A percentile compares a stretch with the other conserved stretches of the same genome.
Evolutionary conservation across 441 rosid genomes (phyloP).

Genomic region (Corymbia calophylla): DNA sequence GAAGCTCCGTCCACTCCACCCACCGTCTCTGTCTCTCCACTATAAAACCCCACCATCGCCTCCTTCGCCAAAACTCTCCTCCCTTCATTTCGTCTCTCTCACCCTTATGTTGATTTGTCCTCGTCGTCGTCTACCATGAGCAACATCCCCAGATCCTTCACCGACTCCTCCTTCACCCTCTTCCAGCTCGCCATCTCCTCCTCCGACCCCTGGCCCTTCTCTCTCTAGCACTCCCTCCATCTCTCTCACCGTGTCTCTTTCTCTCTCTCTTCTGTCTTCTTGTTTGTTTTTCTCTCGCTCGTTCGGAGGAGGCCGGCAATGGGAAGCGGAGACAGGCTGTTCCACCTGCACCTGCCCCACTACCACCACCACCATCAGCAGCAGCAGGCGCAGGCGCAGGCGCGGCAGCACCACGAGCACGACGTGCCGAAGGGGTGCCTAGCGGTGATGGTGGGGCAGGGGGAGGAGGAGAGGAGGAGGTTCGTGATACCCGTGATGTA

Average conservation of each 20-base stretch:
- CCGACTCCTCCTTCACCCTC: slow-evolving; percentile 62
- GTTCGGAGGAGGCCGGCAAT: background rate
- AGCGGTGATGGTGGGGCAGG: slow-evolving; percentile 82
- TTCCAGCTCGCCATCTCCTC: slow-evolving; percentile 69
- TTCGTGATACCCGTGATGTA: slow-evolving; percentile 79
- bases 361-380: slow-evolving; percentile 19
- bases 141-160: slow-evolving; percentile 73
- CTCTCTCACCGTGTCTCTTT: background rate
- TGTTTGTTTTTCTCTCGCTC: background rate
- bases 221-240: background rate
- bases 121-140: slow-evolving; percentile 48
- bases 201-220: slow-evolving; percentile 83
- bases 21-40: background rate
- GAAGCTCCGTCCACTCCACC: background rate
- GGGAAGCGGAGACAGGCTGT: slow-evolving; percentile 1
- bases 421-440: slow-evolving; percentile 86
- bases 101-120: background rate
- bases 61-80: background rate
- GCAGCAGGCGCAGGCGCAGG: slow-evolving; percentile 14
- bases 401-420: background rate
- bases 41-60: background rate
- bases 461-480: slow-evolving; percentile 55
- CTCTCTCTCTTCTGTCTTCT: too few relatives aligned
- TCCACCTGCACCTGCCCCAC: slow-evolving; percentile 41
- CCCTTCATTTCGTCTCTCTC: background rate